Percentiles rank a stretch among this genome's conserved stretches.
phyloP scores from a whole-genome alignment of 352 stramenopile genomes.

The Phytophthora chlamydospora region DNA sequence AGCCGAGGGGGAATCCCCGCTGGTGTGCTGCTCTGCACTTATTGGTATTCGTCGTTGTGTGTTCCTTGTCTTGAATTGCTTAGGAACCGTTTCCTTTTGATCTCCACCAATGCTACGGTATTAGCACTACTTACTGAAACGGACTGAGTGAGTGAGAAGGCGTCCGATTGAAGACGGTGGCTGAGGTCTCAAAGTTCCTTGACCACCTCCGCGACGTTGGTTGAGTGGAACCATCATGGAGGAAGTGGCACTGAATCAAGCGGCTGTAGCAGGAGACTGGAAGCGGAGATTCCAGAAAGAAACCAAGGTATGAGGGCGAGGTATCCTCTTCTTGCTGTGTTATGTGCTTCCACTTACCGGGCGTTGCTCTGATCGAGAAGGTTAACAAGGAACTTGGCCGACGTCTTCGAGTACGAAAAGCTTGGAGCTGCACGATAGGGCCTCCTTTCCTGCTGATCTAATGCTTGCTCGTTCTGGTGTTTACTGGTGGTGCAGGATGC shows the following conservation, averaged over 20 bases:
- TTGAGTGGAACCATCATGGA: conserved; percentile 14
- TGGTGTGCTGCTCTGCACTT: conserved; percentile 1
- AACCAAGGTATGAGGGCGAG: conserved; percentile 53
- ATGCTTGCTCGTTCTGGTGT: conserved; percentile 1
- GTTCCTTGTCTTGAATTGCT: conserved; percentile 2
- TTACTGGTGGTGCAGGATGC: conserved; percentile 38
- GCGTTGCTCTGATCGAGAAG: conserved; percentile 29
- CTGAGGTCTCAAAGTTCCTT: neutral
- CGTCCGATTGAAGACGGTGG: conserved; percentile 21
- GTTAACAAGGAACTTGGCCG: conserved; percentile 80
- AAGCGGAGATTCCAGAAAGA: conserved; percentile 71
- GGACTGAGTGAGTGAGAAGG: conserved; percentile 35
- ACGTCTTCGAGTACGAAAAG: conserved; percentile 53
- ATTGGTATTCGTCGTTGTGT: conserved; percentile 6
- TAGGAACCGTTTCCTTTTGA: conserved; percentile 17
- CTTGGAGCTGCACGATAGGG: too few relatives aligned
- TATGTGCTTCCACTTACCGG: conserved; percentile 1
- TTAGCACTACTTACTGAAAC: conserved; percentile 23
- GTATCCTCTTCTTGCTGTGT: neutral
- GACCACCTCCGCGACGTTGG: neutral
- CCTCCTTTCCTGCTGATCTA: neutral
- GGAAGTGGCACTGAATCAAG: conserved; percentile 12
- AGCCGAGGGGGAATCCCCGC: neutral
- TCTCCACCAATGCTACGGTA: too few relatives aligned
- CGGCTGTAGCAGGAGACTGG: conserved; percentile 44